Evolutionary conservation across 108 stramenopile species (phyloP), one percentile per base, ranked within the genome.

Genomic region (Nitzschia sp.): DNA sequence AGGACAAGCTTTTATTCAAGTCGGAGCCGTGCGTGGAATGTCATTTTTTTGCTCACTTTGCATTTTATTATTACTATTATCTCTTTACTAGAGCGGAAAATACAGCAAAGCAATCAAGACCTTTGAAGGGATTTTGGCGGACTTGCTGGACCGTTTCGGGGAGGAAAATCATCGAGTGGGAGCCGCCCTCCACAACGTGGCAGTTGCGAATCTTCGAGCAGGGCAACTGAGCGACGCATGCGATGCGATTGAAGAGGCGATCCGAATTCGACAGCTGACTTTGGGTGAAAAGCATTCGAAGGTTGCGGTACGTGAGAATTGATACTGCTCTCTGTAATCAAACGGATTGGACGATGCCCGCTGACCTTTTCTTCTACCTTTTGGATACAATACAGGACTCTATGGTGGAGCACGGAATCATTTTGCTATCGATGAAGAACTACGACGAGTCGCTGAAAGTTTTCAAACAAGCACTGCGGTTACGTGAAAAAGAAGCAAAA

Each of bases 181-280:
- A 35, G 69, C 87, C 9, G 87, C 83, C 13, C 71, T 88, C 25
- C 87, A 88, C 70, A 88, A 88, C 56, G 73, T 88, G 2, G 83
- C 79, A 13, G 83, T 88, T 29, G 83, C 82, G 22, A 81, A 88
- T 46, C 60, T 85, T 16, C 67, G 83, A 44, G 76, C 79, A 28
- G 83, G 80, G 9, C 66, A 68, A 15, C 61, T 85, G 22, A 72
- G 69, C n/a, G 87, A 84, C 60, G 87, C 87, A 2, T 64, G 78
- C 48, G 83, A 85, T 69, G 83, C 81, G 9, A 83, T 85, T 33
- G 87, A 88, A 58, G 83, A 84, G 60, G 83, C 87, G 1, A 66
- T 88, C 21, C 71, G 78, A 52, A 82, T 88, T 63, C 68, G 87
- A 48, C 78, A 81, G 22, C 19, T 63, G 2, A 66, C 74, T 5